Conservation (phyloP, 257 asterid species). For the Scutellaria minor region DNA sequence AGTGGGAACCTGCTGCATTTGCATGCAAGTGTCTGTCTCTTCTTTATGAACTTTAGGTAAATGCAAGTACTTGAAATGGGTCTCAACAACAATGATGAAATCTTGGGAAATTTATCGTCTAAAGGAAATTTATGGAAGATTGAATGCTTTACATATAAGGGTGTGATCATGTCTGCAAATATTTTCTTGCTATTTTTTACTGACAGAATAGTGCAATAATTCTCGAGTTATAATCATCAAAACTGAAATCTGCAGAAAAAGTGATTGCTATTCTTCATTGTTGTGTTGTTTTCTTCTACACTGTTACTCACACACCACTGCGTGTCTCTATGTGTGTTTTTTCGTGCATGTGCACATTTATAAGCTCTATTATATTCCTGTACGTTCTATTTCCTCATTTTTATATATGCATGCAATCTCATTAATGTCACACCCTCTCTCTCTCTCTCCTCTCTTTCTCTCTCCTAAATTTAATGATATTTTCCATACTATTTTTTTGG, state of each 20-base stretch:
- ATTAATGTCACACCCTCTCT: background rate
- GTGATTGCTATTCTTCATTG: conserved; percentile 24
- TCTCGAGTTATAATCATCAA: conserved; percentile 45
- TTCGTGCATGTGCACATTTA: conserved; percentile 18
- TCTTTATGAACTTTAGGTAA: conserved; percentile 32
- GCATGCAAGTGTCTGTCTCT: conserved; percentile 41
- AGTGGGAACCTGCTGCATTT: conserved; percentile 32
- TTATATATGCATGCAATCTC: conserved; percentile 36
- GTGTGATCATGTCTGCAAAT: conserved; percentile 31
- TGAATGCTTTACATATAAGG: conserved; percentile 39
- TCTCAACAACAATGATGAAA: conserved; percentile 46
- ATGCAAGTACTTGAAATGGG: conserved; percentile 38
- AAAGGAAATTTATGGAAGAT: conserved; percentile 37
- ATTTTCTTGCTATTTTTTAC: conserved; percentile 33
- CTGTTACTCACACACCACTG: conserved; percentile 35
- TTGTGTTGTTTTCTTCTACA: conserved; percentile 33
- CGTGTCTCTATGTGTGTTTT: conserved; percentile 29
- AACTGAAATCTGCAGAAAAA: conserved; percentile 31
- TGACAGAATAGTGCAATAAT: conserved; percentile 37
- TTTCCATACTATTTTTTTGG: conserved; percentile 32
- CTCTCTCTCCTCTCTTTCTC: conserved; percentile 10
- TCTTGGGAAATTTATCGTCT: conserved; percentile 21
- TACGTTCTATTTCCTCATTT: background rate
- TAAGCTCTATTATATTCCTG: conserved; percentile 32
- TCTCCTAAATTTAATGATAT: conserved; percentile 24